Evolutionary conservation across 768 basidiomycete genomes (phyloP).

Genomic region (Naganishia vishniacii): DNA sequence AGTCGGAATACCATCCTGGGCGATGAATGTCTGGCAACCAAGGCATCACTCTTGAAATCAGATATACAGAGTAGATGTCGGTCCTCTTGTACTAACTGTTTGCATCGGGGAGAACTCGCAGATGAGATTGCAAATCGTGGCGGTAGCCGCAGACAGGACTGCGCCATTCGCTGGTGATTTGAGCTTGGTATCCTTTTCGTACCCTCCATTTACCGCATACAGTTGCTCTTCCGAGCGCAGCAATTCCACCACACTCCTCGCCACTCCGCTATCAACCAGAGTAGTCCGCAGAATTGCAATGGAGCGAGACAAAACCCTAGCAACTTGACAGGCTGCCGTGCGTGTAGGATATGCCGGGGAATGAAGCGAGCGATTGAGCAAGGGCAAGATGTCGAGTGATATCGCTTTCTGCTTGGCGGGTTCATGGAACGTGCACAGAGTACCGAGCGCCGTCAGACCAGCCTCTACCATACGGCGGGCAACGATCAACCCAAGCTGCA

Average conservation of each 20-base stretch:
- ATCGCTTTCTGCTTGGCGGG: conserved; percentile 66
- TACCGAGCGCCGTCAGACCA: conserved; percentile 65
- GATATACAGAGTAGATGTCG: no score
- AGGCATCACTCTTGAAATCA: conserved; percentile 8
- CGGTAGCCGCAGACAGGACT: conserved; percentile 65
- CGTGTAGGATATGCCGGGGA: conserved; percentile 69
- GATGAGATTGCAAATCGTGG: conserved; percentile 77
- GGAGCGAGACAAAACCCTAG: conserved; percentile 71
- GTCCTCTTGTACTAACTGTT: conserved; percentile 53
- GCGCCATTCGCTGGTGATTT: conserved; percentile 60
- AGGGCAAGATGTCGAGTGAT: conserved; percentile 56
- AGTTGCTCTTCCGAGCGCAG: conserved; percentile 48
- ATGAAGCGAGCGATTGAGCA: conserved; percentile 56
- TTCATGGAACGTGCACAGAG: conserved; percentile 67
- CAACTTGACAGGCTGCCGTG: conserved; percentile 79
- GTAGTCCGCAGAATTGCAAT: conserved; percentile 76
- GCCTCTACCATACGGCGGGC: conserved; percentile 53
- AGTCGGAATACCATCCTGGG: conserved; percentile 62
- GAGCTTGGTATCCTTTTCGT: conserved; percentile 16
- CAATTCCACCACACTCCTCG: conserved; percentile 63
- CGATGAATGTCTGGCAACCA: conserved; percentile 57
- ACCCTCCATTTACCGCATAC: conserved; percentile 45
- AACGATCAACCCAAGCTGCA: conserved; percentile 32
- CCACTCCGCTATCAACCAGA: conserved; percentile 74
- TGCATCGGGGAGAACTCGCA: conserved; percentile 78